A percentile compares a stretch with the other conserved stretches of the same genome.
Evolutionary conservation across 768 basidiomycete genomes (phyloP).

Genomic region (Gloeophyllum trabeum): DNA sequence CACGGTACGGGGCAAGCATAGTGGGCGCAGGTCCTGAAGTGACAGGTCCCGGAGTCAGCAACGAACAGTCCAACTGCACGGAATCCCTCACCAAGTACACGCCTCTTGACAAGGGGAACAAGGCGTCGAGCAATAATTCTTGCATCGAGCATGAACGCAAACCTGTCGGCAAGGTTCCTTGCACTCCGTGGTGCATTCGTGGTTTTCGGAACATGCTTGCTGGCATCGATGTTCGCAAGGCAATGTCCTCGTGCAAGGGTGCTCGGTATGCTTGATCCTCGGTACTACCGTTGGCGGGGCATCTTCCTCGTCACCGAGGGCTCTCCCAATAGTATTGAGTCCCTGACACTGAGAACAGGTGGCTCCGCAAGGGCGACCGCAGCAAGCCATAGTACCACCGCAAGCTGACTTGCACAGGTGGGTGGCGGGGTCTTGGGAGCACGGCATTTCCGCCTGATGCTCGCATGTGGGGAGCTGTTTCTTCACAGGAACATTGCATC

Average conservation of each 20-base stretch:
- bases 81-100: constrained; percentile 40
- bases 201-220: constrained; percentile 33
- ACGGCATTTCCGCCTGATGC: constrained; percentile 35
- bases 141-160: constrained; percentile 44
- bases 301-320: not conserved
- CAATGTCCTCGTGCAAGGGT: constrained; percentile 38
- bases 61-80: not conserved
- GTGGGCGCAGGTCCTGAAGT: constrained; percentile 44
- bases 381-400: constrained; percentile 35
- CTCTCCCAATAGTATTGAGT: constrained; percentile 9
- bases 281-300: constrained; percentile 8
- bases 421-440: constrained; percentile 29
- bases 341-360: constrained; percentile 38
- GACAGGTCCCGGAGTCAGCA: not conserved
- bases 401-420: constrained; percentile 32
- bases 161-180: constrained; percentile 35
- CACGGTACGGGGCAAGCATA: constrained; percentile 48
- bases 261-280: constrained; percentile 26
- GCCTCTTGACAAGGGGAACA: constrained; percentile 54
- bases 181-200: constrained; percentile 38
- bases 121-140: constrained; percentile 31
- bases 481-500: too few relatives aligned
- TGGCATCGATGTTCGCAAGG: constrained; percentile 49
- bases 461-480: constrained; percentile 27
- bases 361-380: constrained; percentile 36